Evolutionary conservation across 2,329 filamentous ascomycete genomes (phyloP), one percentile per base, ranked within the genome.

Genomic region (Colletotrichum liaoningense): DNA sequence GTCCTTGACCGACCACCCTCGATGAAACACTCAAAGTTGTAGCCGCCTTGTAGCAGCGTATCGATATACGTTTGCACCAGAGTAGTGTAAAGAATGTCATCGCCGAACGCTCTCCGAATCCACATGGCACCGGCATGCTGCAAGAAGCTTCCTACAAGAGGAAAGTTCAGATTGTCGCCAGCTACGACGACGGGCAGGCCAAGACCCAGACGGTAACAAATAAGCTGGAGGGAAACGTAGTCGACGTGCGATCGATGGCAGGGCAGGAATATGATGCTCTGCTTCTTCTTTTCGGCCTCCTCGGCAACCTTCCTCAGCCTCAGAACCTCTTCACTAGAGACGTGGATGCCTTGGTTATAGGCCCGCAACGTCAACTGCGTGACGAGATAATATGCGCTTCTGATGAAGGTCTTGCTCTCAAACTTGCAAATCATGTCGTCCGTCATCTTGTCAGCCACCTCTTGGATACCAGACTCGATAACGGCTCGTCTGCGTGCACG

Each of bases 401-500:
- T 88, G 77, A 99, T 98, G 80, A 98, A 98, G 2, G 90, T 87
- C 81, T 95, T 97, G 86, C 93, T 97, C 83, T 99, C 97, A 88
- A 98, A 96, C 84, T 99, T 99, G 89, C 96, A 98, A 75, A 99
- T 98, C 97, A 99, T 98, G 75, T 93, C 91, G 80, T 98, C 95
- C 28, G 95, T 94, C 89, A 97, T 92, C 76, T 93, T 92, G 75
- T 97, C 94, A 4, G 94, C 93, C 5, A 98, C 92, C 79, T 98
- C 92, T 67, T 91, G 88, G 58, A 99, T 85, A 71, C 92, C 92
- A 49, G 87, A 86, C 79, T 95, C 92, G 69, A 98, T 90, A 77
- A 93, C 91, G 69, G 84, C 86, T 66, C 87, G 89, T 68, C 90
- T 86, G 74, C 88, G 88, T 5, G 84, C 84, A 69, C 88, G 86